Evolutionary conservation across 148 eudicot species (phyloP).

Genomic region (Vaccinium vitisidaea): DNA sequence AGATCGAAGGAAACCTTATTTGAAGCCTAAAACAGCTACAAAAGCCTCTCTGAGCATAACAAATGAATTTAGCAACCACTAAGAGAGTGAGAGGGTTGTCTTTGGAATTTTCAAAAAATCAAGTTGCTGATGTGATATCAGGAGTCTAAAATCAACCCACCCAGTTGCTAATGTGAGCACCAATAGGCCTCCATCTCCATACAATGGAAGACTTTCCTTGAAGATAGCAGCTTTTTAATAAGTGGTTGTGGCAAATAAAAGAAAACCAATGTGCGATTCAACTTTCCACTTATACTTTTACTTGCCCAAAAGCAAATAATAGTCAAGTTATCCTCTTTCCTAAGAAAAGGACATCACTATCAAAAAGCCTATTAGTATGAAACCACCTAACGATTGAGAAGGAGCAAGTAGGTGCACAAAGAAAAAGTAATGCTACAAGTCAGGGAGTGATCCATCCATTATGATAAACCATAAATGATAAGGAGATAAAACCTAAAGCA

Average conservation of each 20-base stretch:
- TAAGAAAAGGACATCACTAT: background rate
- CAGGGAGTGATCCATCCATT: background rate
- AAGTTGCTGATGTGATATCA: background rate
- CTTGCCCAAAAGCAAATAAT: background rate
- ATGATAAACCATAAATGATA: background rate
- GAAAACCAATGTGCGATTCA: conserved; percentile 2
- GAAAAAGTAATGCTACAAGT: background rate
- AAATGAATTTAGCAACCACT: background rate
- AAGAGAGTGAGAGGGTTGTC: background rate
- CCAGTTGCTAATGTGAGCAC: conserved; percentile 5
- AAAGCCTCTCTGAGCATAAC: background rate
- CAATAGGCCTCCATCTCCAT: conserved; percentile 6
- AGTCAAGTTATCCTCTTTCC: background rate
- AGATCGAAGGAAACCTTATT: background rate
- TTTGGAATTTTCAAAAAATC: background rate
- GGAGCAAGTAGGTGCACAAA: background rate
- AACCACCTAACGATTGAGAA: too few relatives aligned
- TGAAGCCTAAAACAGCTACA: too few relatives aligned
- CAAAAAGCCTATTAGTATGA: background rate
- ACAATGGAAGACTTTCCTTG: background rate
- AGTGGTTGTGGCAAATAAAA: conserved; percentile 1
- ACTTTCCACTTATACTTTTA: background rate
- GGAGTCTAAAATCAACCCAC: background rate
- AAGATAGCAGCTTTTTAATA: background rate
- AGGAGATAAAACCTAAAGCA: background rate